A percentile compares a stretch with the other conserved stretches of the same genome.
Evolutionary conservation across 1,139 yeast genomes (phyloP).

Genomic region (Nakaseomyces sp.): DNA sequence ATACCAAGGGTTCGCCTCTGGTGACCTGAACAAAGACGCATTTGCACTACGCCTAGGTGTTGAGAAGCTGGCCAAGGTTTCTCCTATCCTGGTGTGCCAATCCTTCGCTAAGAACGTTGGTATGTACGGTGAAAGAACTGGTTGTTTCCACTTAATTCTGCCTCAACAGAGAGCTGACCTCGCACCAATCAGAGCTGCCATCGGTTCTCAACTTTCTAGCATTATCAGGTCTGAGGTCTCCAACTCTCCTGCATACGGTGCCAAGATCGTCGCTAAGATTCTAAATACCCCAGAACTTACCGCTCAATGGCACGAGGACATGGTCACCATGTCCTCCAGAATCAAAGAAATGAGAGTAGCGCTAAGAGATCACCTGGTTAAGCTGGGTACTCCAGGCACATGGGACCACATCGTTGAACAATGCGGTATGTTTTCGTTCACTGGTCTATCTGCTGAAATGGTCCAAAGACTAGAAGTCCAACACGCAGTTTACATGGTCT

Average conservation of each 20-base stretch:
- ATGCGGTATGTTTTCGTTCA: constrained; percentile 95
- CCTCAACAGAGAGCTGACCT: constrained; percentile 27
- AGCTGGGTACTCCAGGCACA: constrained; percentile 70
- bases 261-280: constrained; percentile 78
- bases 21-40: constrained; percentile 75
- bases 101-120: constrained; percentile 97
- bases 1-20: constrained; percentile 95
- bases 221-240: constrained; percentile 79
- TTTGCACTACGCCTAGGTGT: constrained; percentile 81
- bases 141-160: constrained; percentile 72
- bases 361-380: constrained; percentile 53
- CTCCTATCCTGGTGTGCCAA: constrained; percentile 71
- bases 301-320: constrained; percentile 77
- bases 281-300: constrained; percentile 57
- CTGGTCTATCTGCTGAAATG: constrained; percentile 75
- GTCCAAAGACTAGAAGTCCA: constrained; percentile 68
- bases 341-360: constrained; percentile 68
- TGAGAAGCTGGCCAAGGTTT: constrained; percentile 35
- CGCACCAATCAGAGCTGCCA: constrained; percentile 39
- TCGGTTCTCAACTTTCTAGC: constrained; percentile 68
- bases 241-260: constrained; percentile 94
- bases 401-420: constrained; percentile 93
- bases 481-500: constrained; percentile 71
- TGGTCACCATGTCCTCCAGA: constrained; percentile 81
- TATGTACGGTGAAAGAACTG: constrained; percentile 96